A percentile compares a stretch with the other conserved stretches of the same genome.
Evolutionary conservation across 352 stramenopile species (phyloP).

Genomic region (Phytophthora pisi): DNA sequence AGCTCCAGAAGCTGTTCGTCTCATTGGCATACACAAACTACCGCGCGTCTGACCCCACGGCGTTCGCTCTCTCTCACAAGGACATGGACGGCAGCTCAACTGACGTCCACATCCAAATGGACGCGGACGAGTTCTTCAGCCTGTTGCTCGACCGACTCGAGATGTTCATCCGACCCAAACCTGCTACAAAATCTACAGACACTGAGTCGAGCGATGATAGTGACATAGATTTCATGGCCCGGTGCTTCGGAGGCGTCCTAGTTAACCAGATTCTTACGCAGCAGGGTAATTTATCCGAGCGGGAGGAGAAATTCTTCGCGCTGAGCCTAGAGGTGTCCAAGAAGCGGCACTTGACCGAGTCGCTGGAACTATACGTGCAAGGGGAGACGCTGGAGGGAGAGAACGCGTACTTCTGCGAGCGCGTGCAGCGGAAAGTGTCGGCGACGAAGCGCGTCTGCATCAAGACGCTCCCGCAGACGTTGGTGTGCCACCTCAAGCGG

Average conservation of each 20-base stretch:
- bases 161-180: constrained; percentile 44
- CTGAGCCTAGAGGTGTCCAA: constrained; percentile 83
- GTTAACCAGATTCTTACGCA: constrained; percentile 88
- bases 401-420: constrained; percentile 83
- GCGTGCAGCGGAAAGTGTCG: constrained; percentile 68
- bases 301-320: constrained; percentile 86
- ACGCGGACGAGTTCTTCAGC: constrained; percentile 85
- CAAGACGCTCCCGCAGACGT: constrained; percentile 72
- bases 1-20: constrained; percentile 79
- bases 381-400: constrained; percentile 78
- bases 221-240: constrained; percentile 47
- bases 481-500: constrained; percentile 87
- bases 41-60: constrained; percentile 60
- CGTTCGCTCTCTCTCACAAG: constrained; percentile 70
- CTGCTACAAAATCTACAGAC: not conserved
- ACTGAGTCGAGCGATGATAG: constrained; percentile 4
- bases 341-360: constrained; percentile 66
- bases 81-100: constrained; percentile 79
- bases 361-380: constrained; percentile 71
- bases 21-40: constrained; percentile 50
- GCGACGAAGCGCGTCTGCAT: constrained; percentile 87
- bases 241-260: constrained; percentile 75
- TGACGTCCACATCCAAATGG: constrained; percentile 80
- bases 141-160: constrained; percentile 82
- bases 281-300: constrained; percentile 75